phyloP scores from a whole-genome alignment of 2,329 filamentous ascomycete genomes.

The Trichoderma asperellum region DNA sequence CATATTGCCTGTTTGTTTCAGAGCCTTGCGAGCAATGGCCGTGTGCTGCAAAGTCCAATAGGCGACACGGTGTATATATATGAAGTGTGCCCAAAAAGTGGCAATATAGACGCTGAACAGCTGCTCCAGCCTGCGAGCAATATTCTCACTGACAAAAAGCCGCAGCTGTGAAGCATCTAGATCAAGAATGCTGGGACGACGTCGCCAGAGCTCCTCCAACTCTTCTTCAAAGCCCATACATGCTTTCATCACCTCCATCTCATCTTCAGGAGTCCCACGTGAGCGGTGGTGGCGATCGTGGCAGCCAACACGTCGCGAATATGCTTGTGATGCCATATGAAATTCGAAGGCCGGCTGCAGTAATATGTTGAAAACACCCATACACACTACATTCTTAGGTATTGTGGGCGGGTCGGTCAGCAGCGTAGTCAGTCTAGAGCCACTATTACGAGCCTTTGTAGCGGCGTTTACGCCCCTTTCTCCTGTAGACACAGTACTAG shows the following conservation, averaged over 20 bases:
- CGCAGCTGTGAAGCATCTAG: background rate
- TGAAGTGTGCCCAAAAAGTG: background rate
- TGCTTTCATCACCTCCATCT: constrained; percentile 11
- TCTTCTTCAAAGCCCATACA: constrained; percentile 11
- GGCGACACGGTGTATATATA: constrained; percentile 11
- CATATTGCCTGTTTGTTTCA: constrained; percentile 9
- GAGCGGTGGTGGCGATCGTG: constrained; percentile 17
- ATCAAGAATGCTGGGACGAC: background rate
- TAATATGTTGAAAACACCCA: constrained; percentile 9
- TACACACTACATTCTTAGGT: constrained; percentile 2
- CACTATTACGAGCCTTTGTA: background rate
- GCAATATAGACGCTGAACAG: constrained; percentile 12
- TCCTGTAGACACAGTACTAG: background rate
- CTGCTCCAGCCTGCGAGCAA: constrained; percentile 5
- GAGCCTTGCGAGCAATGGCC: background rate
- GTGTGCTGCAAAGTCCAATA: constrained; percentile 13
- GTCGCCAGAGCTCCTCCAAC: background rate
- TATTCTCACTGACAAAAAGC: background rate
- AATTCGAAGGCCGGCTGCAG: constrained; percentile 7
- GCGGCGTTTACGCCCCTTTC: background rate
- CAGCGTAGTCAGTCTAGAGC: background rate
- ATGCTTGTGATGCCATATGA: constrained; percentile 16
- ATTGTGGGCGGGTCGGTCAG: background rate
- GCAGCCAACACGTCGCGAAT: constrained; percentile 3
- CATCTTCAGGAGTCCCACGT: constrained; percentile 9